A percentile compares a stretch with the other conserved stretches of the same genome.
These are phyloP conservation scores for Ogataea allantospora DNA, from an alignment of 805 yeast species.

Conservation along the genomic window DNA sequence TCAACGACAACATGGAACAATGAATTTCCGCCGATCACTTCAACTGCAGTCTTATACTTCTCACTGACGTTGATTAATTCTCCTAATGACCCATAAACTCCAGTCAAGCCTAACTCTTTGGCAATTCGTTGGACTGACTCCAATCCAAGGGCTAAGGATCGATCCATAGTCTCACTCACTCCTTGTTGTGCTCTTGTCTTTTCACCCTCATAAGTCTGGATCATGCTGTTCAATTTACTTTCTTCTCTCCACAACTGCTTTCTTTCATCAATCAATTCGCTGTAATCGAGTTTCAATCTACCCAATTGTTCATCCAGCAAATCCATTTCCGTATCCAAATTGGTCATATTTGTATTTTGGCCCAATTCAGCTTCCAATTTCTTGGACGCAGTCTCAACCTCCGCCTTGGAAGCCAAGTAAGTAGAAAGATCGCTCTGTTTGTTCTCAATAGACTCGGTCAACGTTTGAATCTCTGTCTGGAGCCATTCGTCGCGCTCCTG, in stretches of 20 bases:
- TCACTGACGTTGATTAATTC: conserved; percentile 79
- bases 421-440: conserved; percentile 14
- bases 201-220: conserved; percentile 55
- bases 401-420: conserved; percentile 12
- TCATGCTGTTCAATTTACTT: conserved; percentile 55
- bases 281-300: conserved; percentile 39
- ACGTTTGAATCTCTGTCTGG: conserved; percentile 43
- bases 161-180: conserved; percentile 72
- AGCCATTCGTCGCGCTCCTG: conserved; percentile 71
- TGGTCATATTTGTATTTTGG: not conserved
- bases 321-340: conserved; percentile 30
- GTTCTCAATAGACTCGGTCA: conserved; percentile 23
- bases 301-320: conserved; percentile 31
- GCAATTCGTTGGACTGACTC: conserved; percentile 66
- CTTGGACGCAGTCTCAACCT: conserved; percentile 37
- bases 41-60: conserved; percentile 81
- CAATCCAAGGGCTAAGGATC: conserved; percentile 67
- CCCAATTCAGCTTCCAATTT: conserved; percentile 31
- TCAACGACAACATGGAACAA: conserved; percentile 89
- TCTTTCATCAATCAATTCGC: conserved; percentile 58
- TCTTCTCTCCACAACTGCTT: conserved; percentile 80
- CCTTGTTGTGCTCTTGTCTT: conserved; percentile 55
- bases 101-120: conserved; percentile 51
- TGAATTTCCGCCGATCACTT: conserved; percentile 84
- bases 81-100: conserved; percentile 83